Evolutionary conservation across 805 yeast genomes (phyloP).

Genomic region (Saccharomycopsis sp.): DNA sequence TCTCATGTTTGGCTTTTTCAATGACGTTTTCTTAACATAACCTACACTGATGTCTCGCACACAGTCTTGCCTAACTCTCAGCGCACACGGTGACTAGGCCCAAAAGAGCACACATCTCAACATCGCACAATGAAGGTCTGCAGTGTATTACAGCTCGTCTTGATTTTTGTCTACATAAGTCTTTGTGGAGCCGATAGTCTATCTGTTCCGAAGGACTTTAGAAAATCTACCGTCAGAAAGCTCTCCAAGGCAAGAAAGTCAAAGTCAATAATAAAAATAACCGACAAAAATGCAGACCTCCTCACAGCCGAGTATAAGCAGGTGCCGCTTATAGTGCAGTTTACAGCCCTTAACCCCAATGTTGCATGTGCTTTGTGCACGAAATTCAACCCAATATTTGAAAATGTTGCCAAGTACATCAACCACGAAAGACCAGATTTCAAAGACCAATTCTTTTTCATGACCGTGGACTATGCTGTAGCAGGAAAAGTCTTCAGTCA

Average conservation of each 20-base stretch:
- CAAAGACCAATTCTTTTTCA: not conserved
- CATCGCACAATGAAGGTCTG: not conserved
- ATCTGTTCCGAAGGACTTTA: not conserved
- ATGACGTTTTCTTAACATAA: not conserved
- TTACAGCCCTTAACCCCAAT: not conserved
- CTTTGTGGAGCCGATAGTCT: not conserved
- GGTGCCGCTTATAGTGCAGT: not conserved
- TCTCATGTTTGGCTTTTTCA: not conserved
- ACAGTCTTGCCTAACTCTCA: too few species aligned
- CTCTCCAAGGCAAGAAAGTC: conserved; percentile 1
- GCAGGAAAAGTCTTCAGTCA: conserved; percentile 29
- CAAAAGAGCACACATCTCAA: too few species aligned
- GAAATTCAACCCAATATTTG: not conserved
- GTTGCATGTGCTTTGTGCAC: conserved; percentile 1
- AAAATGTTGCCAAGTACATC: not conserved
- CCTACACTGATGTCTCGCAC: too few species aligned
- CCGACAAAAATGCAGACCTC: not conserved
- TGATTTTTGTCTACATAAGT: not conserved
- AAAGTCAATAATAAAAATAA: not conserved
- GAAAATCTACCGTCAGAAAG: not conserved
- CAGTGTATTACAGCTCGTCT: not conserved
- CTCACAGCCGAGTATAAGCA: not conserved
- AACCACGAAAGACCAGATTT: not conserved
- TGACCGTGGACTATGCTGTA: not conserved
- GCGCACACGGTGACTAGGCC: too few species aligned